Base-by-base conservation (phyloP, 176 grass and related monocot species). In the Ensete glaucum region DNA sequence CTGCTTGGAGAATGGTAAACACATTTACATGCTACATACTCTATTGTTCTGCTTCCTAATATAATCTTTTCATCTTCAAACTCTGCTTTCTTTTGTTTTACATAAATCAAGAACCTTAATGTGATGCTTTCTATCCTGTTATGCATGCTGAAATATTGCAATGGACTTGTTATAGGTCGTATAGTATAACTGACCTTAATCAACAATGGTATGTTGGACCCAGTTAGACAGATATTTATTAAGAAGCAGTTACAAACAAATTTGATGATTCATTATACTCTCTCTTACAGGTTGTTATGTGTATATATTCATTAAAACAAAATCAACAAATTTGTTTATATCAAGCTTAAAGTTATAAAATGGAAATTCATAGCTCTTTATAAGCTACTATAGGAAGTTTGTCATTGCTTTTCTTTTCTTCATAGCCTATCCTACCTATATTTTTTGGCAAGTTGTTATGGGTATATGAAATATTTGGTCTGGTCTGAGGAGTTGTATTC, bases 1-100 rank as follows among this genome's bases (percentile, higher is more conserved):
- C 77, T 98, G 90, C 73, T 79, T 82, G 84, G 85, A 89, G 75
- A 98, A 98, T 74, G 90, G 94, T 91, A 67, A 85, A 76, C 89
- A 78, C 66, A 63, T 54, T 68, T 76, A 68, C n/a, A 68, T 51
- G 19, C 21, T 54, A 55, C 9, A 14, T 73, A 14, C 43, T 6
- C 34, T 43, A 43, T 43, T 43, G 34, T 43, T 43, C 34, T 43
- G 34, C 34, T 50, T 50, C 11, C 9, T 16, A 6, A 23, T 54
- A 22, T 7, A 50, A 57, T 76, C 8, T 50, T 21, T 9, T 76
- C 14, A 21, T 51, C 19, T 76, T 23, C 12, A 21, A 52, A 49
- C 10, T 22, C 24, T 50, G 34, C 23, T 52, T 54, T 13, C 11
- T 0, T 19, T 57, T 56, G 34, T 16, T 27, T 55, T 73, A 14